Conservation (phyloP, 345 rosid species). For the Salix brachista region DNA sequence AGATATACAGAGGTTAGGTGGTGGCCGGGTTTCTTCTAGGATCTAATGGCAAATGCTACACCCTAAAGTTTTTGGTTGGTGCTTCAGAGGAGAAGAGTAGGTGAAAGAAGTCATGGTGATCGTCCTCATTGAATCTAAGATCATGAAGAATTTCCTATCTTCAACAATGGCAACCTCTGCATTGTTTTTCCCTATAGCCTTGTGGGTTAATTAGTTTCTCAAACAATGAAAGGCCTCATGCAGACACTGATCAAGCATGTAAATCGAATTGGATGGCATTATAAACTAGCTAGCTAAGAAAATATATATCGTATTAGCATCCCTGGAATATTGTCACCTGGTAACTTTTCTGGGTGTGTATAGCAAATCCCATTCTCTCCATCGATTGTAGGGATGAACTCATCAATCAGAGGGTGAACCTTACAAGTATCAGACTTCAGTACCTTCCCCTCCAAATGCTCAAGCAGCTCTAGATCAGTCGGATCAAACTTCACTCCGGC, state of each 20-base stretch:
- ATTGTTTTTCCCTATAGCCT: neutral
- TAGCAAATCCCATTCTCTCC: constrained; percentile 99
- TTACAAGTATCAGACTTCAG: constrained; percentile 52
- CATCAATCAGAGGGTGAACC: constrained; percentile 88
- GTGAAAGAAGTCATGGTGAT: neutral
- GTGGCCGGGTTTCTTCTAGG: constrained; percentile 10
- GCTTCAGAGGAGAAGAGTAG: constrained; percentile 10
- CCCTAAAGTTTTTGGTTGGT: constrained; percentile 16
- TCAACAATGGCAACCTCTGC: neutral
- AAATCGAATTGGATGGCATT: neutral
- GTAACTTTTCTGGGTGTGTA: constrained; percentile 92
- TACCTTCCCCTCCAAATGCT: constrained; percentile 89
- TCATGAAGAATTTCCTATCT: neutral
- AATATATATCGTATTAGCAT: neutral
- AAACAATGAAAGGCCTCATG: neutral
- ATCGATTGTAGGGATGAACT: constrained; percentile 82
- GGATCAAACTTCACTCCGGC: constrained; percentile 99
- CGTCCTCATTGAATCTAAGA: neutral
- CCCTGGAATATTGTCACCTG: constrained; percentile 41
- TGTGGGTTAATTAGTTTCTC: neutral
- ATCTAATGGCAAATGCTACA: constrained; percentile 5
- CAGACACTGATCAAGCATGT: neutral
- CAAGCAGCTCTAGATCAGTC: constrained; percentile 91
- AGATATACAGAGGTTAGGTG: neutral
- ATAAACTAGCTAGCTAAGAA: neutral